Evolutionary conservation across 2,329 filamentous ascomycete genomes (phyloP).

Genomic region (Nothomitra cinnamomea): DNA sequence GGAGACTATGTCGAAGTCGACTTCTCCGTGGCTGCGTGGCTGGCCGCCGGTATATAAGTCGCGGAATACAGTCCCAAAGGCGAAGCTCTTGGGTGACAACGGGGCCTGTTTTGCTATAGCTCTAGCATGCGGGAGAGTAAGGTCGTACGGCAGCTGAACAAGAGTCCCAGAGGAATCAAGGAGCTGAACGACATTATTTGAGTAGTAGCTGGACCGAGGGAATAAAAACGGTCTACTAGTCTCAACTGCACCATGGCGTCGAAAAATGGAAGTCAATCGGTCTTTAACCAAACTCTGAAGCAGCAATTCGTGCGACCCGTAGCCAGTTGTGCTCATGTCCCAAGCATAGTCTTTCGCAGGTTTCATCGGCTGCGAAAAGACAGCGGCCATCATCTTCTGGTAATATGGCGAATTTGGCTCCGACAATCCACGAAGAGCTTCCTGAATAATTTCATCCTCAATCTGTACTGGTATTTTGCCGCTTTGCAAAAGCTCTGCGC

Average conservation of each 20-base stretch:
- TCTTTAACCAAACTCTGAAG: constrained; percentile 59
- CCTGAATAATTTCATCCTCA: constrained; percentile 78
- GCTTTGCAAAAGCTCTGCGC: constrained; percentile 64
- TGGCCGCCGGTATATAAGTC: constrained; percentile 64
- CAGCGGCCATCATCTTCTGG: constrained; percentile 68
- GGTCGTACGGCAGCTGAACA: constrained; percentile 82
- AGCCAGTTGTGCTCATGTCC: constrained; percentile 23
- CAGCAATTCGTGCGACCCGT: constrained; percentile 37
- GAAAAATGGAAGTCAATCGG: constrained; percentile 60
- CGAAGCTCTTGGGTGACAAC: constrained; percentile 58
- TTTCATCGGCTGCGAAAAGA: constrained; percentile 62
- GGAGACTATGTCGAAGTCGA: constrained; percentile 93
- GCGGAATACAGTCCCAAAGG: constrained; percentile 77
- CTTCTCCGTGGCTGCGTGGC: constrained; percentile 68
- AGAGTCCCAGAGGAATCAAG: constrained; percentile 74
- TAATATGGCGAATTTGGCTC: constrained; percentile 79
- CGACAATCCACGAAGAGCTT: constrained; percentile 63
- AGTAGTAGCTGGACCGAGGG: constrained; percentile 66
- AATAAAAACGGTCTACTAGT: constrained; percentile 58
- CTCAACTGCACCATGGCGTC: constrained; percentile 78
- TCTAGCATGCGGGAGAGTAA: constrained; percentile 77
- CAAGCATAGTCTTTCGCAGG: constrained; percentile 54
- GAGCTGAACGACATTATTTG: constrained; percentile 56
- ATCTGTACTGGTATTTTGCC: constrained; percentile 80
- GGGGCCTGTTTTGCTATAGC: constrained; percentile 56